Evolutionary conservation across 352 stramenopile genomes (phyloP), one percentile per base, ranked within the genome.

Genomic region (Porosira glacialis): DNA sequence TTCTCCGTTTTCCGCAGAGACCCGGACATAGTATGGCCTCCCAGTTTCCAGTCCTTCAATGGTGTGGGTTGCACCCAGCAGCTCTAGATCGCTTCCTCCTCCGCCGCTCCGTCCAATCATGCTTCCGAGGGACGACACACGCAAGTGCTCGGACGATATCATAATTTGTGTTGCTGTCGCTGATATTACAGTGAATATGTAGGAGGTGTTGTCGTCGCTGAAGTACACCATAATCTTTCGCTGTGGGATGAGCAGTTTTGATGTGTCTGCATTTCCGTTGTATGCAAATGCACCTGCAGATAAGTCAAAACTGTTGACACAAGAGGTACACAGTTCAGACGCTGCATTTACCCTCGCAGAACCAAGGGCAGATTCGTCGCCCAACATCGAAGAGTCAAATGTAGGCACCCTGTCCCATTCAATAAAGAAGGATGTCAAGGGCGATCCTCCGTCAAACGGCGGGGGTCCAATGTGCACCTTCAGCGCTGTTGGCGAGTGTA

Each of bases 1-100:
- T 60, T 70, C 81, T 3, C 89, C 89, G 53, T 98, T 98, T 78
- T 93, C 95, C 2, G 94, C 92, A 11, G 93, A 95, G 0, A 98
- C 93, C 11, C 95, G 92, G 3, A 97, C 92, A 57, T 89, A 96
- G 75, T 98, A 97, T 13, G 85, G 67, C 4, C 64, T 87, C 15
- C 92, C 94, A 27, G 89, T 80, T 26, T 72, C 51, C 1, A 98
- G 80, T 10, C 80, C 83, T 0, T 89, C 80, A 44, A 98, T 91
- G 21, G 94, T 65, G 59, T 80, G 90, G 28, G 75, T 67, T 31
- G 67, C 44, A 55, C 81, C 81, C 36, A 90, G 24, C 47, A 90
- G 49, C 26, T 80, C 56, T 69, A 72, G 85, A 72, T 78, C 93
- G 77, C 57, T 90, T 36, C 55, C 72, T 33, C 36, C 3, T n/a